These are phyloP conservation scores for Dactylellina sp. DNA, from an alignment of 2,329 filamentous ascomycete genomes.

Conservation along the genomic window DNA sequence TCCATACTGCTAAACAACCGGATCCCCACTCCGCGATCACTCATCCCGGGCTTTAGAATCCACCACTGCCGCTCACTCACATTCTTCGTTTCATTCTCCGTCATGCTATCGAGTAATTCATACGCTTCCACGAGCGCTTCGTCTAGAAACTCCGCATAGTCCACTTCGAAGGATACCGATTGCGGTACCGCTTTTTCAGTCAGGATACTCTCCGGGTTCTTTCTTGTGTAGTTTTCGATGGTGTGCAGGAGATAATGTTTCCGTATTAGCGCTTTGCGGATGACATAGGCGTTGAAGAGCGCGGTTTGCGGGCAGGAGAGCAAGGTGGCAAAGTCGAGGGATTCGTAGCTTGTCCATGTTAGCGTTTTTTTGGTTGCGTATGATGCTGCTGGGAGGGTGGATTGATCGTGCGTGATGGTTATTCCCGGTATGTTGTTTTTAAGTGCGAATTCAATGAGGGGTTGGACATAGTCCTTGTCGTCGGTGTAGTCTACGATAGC, in stretches of 20 bases:
- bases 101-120: constrained; percentile 83
- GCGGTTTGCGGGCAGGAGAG: constrained; percentile 72
- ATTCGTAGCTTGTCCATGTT: constrained; percentile 88
- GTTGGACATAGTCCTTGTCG: constrained; percentile 78
- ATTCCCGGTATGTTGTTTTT: constrained; percentile 67
- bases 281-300: constrained; percentile 89
- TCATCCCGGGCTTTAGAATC: constrained; percentile 99
- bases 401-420: constrained; percentile 51
- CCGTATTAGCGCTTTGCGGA: constrained; percentile 93
- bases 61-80: constrained; percentile 79
- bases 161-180: constrained; percentile 88
- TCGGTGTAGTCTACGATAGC: constrained; percentile 87
- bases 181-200: constrained; percentile 78
- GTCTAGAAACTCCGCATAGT: constrained; percentile 96
- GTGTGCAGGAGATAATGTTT: constrained; percentile 94
- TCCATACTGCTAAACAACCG: constrained; percentile 86
- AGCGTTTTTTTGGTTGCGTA: constrained; percentile 68
- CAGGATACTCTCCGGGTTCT: constrained; percentile 79
- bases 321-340: constrained; percentile 83
- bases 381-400: constrained; percentile 43
- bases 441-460: constrained; percentile 81
- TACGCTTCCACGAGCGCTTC: constrained; percentile 91
- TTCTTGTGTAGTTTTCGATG: constrained; percentile 84
- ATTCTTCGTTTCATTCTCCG: constrained; percentile 71
- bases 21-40: constrained; percentile 93